These are phyloP conservation scores for Fonsecaea pedrosoi DNA, from an alignment of 2,329 filamentous ascomycete genomes.

Conservation along the genomic window DNA sequence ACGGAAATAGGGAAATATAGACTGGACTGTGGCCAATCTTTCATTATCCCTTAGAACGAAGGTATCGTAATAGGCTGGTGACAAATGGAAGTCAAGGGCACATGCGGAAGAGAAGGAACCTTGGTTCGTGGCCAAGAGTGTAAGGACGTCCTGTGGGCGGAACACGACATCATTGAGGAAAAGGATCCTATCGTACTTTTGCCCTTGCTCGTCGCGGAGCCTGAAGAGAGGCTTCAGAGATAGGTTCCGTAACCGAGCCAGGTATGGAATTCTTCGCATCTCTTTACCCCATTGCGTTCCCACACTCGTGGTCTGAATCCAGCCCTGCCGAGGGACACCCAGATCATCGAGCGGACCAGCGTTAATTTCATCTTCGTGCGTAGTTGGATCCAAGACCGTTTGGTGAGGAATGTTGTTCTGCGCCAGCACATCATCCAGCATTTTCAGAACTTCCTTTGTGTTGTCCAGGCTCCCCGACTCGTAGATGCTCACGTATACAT, in stretches of 20 bases:
- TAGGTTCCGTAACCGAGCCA: constrained; percentile 68
- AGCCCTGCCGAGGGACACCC: constrained; percentile 56
- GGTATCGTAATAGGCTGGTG: constrained; percentile 74
- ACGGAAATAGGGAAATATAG: constrained; percentile 71
- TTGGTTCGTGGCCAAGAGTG: constrained; percentile 65
- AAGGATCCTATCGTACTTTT: constrained; percentile 64
- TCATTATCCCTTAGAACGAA: constrained; percentile 73
- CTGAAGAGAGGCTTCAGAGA: constrained; percentile 65
- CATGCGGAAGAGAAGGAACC: constrained; percentile 71
- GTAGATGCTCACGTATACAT: constrained; percentile 71
- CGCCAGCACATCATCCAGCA: constrained; percentile 56
- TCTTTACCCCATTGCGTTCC: constrained; percentile 54
- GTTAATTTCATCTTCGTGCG: constrained; percentile 64
- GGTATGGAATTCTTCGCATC: constrained; percentile 71
- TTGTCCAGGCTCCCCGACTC: constrained; percentile 75
- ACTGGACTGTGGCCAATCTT: constrained; percentile 67
- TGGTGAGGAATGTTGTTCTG: constrained; percentile 58
- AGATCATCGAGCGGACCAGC: constrained; percentile 52
- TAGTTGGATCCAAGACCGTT: constrained; percentile 65
- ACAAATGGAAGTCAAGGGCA: constrained; percentile 70
- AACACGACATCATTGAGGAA: constrained; percentile 62
- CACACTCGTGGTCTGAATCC: constrained; percentile 56
- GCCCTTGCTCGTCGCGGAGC: constrained; percentile 55
- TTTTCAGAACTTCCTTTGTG: constrained; percentile 66
- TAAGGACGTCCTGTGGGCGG: constrained; percentile 59